Evolutionary conservation across 805 yeast species (phyloP), one percentile per base, ranked within the genome.

Genomic region (Maudiozyma pseudohumilis): DNA sequence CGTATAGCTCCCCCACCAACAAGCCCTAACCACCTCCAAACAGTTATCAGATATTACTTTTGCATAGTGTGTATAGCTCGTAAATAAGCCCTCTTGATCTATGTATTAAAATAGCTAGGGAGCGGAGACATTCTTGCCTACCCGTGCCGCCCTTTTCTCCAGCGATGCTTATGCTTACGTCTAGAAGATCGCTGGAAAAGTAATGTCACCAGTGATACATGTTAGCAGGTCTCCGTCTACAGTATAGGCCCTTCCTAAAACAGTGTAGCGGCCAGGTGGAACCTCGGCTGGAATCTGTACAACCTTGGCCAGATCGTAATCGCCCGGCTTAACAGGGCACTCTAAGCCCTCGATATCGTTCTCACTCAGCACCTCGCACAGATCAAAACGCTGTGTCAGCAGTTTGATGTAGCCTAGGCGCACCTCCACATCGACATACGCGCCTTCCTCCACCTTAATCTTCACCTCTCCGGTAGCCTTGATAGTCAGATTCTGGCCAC

Each of bases 351-450:
- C 51, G 13, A 55, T 49, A 52, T 83, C 95, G 32, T 87, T 88
- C 50, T 87, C 80, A 37, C 75, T 74, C 41, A 87, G 68, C 56
- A 86, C 79, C 47, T 87, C 95, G 62, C 98, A 92, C 44, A 92
- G 67, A 59, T 92, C 97, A 58, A 80, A 83, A n/a, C 94, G 84
- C 57, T 87, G 89, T 50, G 85, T 80, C 37, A 92, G 64, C 40
- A 92, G 70, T 49, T 82, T 82, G 61, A 92, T 88, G 64, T 82
- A 88, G 5, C 97, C 98, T 53, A 87, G 81, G 47, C 83, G 73
- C 16, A 92, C 97, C 48, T 86, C 94, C 21, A 92, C 89, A 48
- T 88, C 96, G 35, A 92, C 94, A 52, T 88, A 92, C 0, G 97
- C 84, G 24, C 98, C 98, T 15, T 85, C 89, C 21, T 59, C 74